Percentiles rank a stretch among this genome's conserved stretches.
Evolutionary conservation across 805 yeast species (phyloP).

Genomic region (Vanderwaltozyma yarrowii): DNA sequence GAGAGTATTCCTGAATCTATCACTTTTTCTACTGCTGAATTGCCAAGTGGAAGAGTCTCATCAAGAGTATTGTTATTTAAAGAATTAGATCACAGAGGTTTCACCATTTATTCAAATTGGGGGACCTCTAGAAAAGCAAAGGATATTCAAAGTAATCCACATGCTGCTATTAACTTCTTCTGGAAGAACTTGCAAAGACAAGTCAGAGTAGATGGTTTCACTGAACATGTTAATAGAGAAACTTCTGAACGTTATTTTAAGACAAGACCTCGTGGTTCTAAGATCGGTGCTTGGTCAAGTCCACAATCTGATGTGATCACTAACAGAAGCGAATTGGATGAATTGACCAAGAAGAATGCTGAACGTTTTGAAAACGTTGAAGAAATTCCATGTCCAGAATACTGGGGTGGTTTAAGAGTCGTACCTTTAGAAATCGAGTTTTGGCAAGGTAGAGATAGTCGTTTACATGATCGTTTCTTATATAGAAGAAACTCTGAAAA

Average conservation of each 20-base stretch:
- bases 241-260: constrained; percentile 69
- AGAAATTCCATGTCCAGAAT: constrained; percentile 81
- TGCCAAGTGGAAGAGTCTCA: constrained; percentile 87
- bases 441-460: constrained; percentile 91
- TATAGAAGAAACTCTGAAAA: constrained; percentile 47
- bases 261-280: constrained; percentile 86
- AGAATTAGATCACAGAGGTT: constrained; percentile 78
- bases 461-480: constrained; percentile 83
- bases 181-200: constrained; percentile 90
- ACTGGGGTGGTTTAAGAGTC: constrained; percentile 91
- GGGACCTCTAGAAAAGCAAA: constrained; percentile 68
- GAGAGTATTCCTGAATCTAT: constrained; percentile 71
- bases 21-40: constrained; percentile 78
- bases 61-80: constrained; percentile 78
- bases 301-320: constrained; percentile 65
- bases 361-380: constrained; percentile 49
- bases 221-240: constrained; percentile 63
- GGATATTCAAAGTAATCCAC: constrained; percentile 62
- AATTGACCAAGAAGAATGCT: constrained; percentile 36
- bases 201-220: constrained; percentile 82
- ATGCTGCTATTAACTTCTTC: constrained; percentile 78
- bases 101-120: constrained; percentile 88
- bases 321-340: constrained; percentile 55
- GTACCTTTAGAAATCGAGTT: constrained; percentile 88
- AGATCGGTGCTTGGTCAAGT: constrained; percentile 94